Evolutionary conservation across 306 rosid genomes (phyloP).

Genomic region (Trichosanthes truncata): DNA sequence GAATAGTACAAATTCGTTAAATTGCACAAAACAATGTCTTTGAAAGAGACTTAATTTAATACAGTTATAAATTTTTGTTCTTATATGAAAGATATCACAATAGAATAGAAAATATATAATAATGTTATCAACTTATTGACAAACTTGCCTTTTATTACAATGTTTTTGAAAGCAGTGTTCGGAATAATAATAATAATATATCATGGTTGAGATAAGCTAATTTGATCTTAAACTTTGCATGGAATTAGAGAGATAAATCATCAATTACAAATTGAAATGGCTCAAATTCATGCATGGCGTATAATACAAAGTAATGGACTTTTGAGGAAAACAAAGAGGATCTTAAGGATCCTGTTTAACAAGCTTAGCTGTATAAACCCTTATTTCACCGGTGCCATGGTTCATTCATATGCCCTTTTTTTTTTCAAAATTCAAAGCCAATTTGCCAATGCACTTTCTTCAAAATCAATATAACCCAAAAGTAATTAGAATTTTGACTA

Average conservation of each 20-base stretch:
- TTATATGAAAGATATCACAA: too few species aligned
- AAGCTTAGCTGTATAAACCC: not conserved
- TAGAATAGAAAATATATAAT: too few species aligned
- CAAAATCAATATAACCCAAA: not conserved
- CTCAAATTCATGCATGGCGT: not conserved
- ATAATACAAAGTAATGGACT: not conserved
- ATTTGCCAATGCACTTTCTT: not conserved
- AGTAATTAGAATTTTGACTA: not conserved
- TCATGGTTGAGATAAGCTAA: too few species aligned
- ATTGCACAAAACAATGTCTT: too few species aligned
- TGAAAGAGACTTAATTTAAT: too few species aligned
- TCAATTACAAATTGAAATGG: not conserved
- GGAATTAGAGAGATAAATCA: not conserved
- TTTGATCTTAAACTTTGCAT: too few species aligned
- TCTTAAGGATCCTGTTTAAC: not conserved
- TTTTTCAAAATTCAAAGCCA: not conserved
- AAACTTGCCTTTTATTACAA: too few species aligned
- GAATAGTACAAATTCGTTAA: too few species aligned
- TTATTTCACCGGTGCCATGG: not conserved
- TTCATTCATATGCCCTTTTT: not conserved
- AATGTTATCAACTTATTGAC: too few species aligned
- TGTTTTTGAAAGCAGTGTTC: too few species aligned
- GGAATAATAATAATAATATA: too few species aligned
- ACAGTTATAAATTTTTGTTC: too few species aligned
- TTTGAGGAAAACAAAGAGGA: not conserved